A percentile compares a stretch with the other conserved stretches of the same genome.
Conservation (phyloP, 345 rosid species). For the Salix arbutifolia region DNA sequence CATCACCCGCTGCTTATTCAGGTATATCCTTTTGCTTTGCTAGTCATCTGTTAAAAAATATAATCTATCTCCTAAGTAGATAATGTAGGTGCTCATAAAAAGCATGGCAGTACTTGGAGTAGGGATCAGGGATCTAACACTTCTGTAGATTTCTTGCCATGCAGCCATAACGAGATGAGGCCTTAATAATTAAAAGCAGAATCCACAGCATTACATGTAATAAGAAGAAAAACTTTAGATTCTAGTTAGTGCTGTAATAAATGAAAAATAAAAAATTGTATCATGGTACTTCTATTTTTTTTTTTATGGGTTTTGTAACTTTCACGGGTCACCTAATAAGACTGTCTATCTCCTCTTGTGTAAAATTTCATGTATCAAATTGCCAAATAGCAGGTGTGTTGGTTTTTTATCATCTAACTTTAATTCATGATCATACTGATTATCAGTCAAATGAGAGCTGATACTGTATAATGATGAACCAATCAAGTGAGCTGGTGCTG, state of each 20-base stretch:
- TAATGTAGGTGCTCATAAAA: neutral
- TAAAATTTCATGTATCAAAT: neutral
- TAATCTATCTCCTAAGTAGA: neutral
- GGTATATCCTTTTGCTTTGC: conserved; percentile 33
- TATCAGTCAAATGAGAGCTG: no score
- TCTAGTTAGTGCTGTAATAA: neutral
- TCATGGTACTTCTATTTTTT: no score
- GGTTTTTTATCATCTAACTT: neutral
- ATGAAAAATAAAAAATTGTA: neutral
- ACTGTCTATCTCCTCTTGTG: conserved; percentile 2
- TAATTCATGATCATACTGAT: neutral
- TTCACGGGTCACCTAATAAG: neutral
- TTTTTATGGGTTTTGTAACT: neutral
- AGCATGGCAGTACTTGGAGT: neutral
- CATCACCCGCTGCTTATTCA: conserved; percentile 91
- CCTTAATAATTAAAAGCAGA: neutral
- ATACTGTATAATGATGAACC: neutral
- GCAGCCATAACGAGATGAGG: neutral
- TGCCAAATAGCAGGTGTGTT: neutral
- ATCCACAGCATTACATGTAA: neutral
- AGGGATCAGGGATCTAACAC: neutral
- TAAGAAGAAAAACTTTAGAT: neutral
- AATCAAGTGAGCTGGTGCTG: neutral
- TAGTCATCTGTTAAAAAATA: neutral
- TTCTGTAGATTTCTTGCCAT: neutral